phyloP scores from a whole-genome alignment of 441 rosid genomes.

The Croton laevigatus region DNA sequence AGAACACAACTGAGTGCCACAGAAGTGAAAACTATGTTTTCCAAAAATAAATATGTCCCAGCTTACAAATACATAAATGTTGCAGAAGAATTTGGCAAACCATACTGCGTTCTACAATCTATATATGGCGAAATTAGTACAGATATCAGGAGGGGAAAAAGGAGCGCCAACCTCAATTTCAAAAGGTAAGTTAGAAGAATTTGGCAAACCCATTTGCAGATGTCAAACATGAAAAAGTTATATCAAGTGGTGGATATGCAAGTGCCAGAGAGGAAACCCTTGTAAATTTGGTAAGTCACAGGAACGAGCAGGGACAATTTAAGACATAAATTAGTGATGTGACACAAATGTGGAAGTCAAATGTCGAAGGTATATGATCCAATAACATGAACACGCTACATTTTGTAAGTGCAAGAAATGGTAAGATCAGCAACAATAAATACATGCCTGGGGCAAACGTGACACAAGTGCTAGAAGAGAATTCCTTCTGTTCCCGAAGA shows the following conservation, averaged over 20 bases:
- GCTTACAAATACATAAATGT: neutral
- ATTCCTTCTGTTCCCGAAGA: constrained; percentile 52
- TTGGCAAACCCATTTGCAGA: too few species aligned
- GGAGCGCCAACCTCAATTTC: neutral
- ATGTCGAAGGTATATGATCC: neutral
- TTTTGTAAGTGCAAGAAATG: neutral
- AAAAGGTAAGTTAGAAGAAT: neutral
- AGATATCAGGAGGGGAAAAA: neutral
- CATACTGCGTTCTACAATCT: neutral
- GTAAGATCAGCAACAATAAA: constrained; percentile 9
- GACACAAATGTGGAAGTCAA: neutral
- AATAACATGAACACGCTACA: neutral
- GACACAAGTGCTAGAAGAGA: constrained; percentile 54
- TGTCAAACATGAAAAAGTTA: too few species aligned
- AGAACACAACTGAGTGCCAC: neutral
- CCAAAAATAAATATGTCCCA: neutral
- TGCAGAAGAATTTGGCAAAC: neutral
- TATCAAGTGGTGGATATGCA: too few species aligned
- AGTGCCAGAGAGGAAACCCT: too few species aligned
- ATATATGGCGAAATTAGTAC: neutral
- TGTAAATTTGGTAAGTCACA: too few species aligned
- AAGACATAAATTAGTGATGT: neutral
- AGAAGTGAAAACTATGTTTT: neutral
- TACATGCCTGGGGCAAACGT: constrained; percentile 90
- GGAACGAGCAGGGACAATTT: too few species aligned